These are phyloP conservation scores for Coleophoma crateriformis DNA, from an alignment of 2,329 filamentous ascomycete genomes.

Conservation along the genomic window DNA sequence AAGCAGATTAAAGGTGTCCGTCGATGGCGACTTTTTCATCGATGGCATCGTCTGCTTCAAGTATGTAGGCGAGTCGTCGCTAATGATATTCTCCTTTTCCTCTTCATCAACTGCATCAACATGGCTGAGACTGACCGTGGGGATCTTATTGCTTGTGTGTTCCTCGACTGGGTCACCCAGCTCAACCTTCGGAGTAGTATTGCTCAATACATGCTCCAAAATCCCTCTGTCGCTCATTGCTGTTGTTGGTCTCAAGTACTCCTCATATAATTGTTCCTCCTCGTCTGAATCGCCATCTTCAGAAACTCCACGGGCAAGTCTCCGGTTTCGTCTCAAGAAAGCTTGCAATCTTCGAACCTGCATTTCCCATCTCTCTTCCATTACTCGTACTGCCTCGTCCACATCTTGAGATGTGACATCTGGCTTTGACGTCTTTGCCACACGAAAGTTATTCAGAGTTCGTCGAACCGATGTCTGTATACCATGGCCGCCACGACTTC, in stretches of 20 bases:
- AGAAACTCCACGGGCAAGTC: slow-evolving; percentile 19
- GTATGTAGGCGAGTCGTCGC: no score
- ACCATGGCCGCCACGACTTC: slow-evolving; percentile 8
- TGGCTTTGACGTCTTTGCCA: slow-evolving; percentile 16
- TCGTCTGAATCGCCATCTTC: slow-evolving; percentile 8
- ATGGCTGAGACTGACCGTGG: no score
- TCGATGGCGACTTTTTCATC: no score
- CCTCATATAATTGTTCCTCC: slow-evolving; percentile 13
- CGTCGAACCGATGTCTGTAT: slow-evolving; percentile 22
- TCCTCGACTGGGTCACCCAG: slow-evolving; percentile 21
- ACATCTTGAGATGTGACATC: slow-evolving; percentile 25
- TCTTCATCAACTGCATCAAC: no score
- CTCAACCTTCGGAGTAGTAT: slow-evolving; percentile 25
- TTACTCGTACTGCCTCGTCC: slow-evolving; percentile 20
- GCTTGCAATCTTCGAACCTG: slow-evolving; percentile 20
- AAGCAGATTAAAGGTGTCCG: no score
- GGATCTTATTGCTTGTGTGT: neutral
- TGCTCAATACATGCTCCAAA: slow-evolving; percentile 24
- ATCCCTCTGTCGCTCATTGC: slow-evolving; percentile 24
- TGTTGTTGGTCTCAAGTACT: slow-evolving; percentile 22
- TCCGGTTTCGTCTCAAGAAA: slow-evolving; percentile 24
- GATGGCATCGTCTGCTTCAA: no score
- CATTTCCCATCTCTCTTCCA: slow-evolving; percentile 23
- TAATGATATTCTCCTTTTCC: no score
- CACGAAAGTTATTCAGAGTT: slow-evolving; percentile 20